Conservation (phyloP, 2,329 filamentous ascomycete genomes). For the Colletotrichum higginsianum region DNA sequence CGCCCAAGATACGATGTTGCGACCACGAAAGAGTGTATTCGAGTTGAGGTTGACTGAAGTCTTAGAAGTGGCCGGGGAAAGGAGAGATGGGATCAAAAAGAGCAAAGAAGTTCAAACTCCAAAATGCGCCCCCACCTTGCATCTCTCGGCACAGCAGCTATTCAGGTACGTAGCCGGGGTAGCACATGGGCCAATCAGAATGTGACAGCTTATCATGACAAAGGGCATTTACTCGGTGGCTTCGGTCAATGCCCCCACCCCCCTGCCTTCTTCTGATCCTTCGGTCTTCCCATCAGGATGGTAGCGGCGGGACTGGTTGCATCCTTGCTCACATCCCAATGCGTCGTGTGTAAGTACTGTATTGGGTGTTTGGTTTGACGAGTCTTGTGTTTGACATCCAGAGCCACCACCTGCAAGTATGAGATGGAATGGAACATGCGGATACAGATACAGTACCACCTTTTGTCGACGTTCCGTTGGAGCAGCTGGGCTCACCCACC, state of each 20-base stretch:
- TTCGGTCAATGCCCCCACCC: conserved; percentile 14
- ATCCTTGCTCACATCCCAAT: conserved; percentile 32
- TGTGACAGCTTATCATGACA: conserved; percentile 33
- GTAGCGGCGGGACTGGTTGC: conserved; percentile 33
- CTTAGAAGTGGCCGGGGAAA: neutral
- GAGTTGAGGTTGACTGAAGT: neutral
- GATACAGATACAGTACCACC: too few relatives aligned
- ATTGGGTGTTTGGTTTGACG: too few relatives aligned
- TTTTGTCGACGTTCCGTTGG: neutral
- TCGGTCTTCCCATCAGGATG: conserved; percentile 34
- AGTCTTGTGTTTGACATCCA: conserved; percentile 7
- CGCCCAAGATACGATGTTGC: neutral
- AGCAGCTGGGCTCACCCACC: neutral
- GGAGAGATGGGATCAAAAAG: conserved; percentile 21
- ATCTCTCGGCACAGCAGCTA: conserved; percentile 6
- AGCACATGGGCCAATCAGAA: conserved; percentile 31
- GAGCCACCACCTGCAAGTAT: neutral
- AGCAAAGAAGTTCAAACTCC: conserved; percentile 36
- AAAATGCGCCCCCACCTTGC: conserved; percentile 23
- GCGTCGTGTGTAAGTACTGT: neutral
- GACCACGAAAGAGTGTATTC: neutral
- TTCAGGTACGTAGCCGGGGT: conserved; percentile 3
- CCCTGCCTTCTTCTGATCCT: conserved; percentile 16
- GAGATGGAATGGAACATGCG: neutral
- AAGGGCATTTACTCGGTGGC: conserved; percentile 29